Evolutionary conservation across 768 basidiomycete species (phyloP).

Genomic region (Coprinopsis strossmayeri): DNA sequence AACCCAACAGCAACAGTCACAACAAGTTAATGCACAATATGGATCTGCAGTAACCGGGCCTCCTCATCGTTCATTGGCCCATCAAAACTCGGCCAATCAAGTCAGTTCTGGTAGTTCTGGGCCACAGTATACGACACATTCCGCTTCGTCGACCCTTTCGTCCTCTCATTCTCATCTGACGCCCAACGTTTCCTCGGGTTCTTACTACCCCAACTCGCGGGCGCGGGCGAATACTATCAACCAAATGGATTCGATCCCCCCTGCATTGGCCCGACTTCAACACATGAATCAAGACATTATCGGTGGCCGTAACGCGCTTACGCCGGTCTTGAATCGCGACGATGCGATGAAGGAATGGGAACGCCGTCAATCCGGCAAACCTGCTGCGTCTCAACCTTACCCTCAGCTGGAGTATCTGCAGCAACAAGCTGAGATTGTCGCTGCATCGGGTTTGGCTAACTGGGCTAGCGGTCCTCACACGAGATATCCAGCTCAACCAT

Average conservation of each 20-base stretch:
- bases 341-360: constrained; percentile 98
- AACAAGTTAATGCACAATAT: constrained; percentile 7
- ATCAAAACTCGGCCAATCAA: constrained; percentile 47
- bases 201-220: constrained; percentile 65
- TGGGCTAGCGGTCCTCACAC: constrained; percentile 37
- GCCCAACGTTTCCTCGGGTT: constrained; percentile 54
- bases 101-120: constrained; percentile 25
- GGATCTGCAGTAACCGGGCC: neutral
- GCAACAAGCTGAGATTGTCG: constrained; percentile 85
- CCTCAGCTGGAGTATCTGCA: constrained; percentile 89
- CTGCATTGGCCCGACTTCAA: constrained; percentile 83
- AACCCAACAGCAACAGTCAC: constrained; percentile 16
- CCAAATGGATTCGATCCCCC: constrained; percentile 83
- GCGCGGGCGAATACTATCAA: constrained; percentile 90
- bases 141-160: constrained; percentile 23
- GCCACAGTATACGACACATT: constrained; percentile 28
- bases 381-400: constrained; percentile 63
- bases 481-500: constrained; percentile 59
- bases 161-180: constrained; percentile 32
- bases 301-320: constrained; percentile 74
- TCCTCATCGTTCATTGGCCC: constrained; percentile 34
- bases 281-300: constrained; percentile 86
- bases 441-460: constrained; percentile 49
- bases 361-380: constrained; percentile 70
- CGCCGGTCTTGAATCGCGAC: constrained; percentile 91